A percentile compares a stretch with the other conserved stretches of the same genome.
Conservation (phyloP, 352 stramenopile species). For the Pythium pyrilobum region DNA sequence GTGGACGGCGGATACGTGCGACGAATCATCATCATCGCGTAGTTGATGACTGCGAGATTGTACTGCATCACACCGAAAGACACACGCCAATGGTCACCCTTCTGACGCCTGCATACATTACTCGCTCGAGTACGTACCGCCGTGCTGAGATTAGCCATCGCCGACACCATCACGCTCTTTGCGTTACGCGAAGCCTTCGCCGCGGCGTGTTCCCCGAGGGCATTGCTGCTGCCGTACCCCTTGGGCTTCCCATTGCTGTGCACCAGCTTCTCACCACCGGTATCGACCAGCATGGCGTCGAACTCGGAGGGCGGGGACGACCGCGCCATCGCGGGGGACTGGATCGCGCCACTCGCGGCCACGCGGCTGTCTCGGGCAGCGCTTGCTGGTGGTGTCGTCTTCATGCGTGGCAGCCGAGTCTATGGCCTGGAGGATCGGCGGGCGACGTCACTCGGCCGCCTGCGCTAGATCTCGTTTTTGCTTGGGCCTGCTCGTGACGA, state of each 20-base stretch:
- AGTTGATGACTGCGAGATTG: conserved; percentile 70
- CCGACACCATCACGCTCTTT: conserved; percentile 47
- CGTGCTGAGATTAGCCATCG: conserved; percentile 78
- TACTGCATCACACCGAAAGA: conserved; percentile 62
- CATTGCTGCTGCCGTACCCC: conserved; percentile 3
- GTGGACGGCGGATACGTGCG: conserved; percentile 45
- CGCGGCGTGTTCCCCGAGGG: background rate
- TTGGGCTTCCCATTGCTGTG: background rate
- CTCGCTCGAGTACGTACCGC: conserved; percentile 31
- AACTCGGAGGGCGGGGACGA: conserved; percentile 17
- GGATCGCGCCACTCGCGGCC: too few relatives aligned
- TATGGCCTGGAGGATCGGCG: too few relatives aligned
- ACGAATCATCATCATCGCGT: conserved; percentile 30
- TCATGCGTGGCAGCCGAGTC: too few relatives aligned
- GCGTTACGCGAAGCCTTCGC: conserved; percentile 5
- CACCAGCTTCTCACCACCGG: background rate
- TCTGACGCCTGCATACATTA: background rate
- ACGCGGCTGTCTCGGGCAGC: too few relatives aligned
- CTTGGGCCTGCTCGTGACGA: too few relatives aligned
- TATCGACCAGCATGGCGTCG: conserved; percentile 8
- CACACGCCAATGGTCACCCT: background rate
- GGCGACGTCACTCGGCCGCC: too few relatives aligned
- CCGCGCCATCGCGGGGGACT: too few relatives aligned
- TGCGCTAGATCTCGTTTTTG: too few relatives aligned
- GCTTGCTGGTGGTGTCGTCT: too few relatives aligned